These are phyloP conservation scores for Aureobasidium melanogenum DNA, from an alignment of 2,329 filamentous ascomycete genomes.

Conservation along the genomic window DNA sequence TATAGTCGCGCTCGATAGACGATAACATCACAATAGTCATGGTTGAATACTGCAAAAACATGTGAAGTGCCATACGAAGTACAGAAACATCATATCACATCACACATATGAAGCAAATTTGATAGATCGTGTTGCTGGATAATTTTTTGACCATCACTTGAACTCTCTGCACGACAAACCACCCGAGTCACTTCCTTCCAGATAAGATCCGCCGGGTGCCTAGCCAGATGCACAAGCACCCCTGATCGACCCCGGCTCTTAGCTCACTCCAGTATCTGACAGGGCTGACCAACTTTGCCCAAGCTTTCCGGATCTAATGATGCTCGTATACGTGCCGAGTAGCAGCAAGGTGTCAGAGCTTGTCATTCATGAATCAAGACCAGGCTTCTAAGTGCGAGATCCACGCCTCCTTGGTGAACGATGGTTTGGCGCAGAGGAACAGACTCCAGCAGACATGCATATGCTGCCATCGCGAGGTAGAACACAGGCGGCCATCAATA, in stretches of 20 bases:
- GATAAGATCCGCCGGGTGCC: neutral
- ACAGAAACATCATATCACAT: neutral
- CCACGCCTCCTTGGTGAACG: neutral
- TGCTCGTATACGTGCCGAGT: neutral
- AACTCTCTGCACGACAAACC: neutral
- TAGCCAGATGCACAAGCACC: neutral
- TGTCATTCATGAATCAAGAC: too few relatives aligned
- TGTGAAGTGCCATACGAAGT: neutral
- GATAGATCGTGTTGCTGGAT: neutral
- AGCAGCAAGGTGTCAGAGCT: neutral
- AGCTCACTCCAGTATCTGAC: neutral
- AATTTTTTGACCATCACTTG: neutral
- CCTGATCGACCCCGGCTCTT: neutral
- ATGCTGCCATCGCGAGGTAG: neutral
- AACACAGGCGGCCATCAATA: neutral
- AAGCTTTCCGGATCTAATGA: neutral
- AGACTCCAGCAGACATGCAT: neutral
- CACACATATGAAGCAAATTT: too few relatives aligned
- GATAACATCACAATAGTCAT: neutral
- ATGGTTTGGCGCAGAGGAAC: neutral
- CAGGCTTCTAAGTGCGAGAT: too few relatives aligned
- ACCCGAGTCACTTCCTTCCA: neutral
- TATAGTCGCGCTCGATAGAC: neutral
- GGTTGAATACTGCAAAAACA: neutral
- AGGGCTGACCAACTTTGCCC: neutral